These are phyloP conservation scores for Populus deltoides DNA, from an alignment of 345 rosid species.

Conservation along the genomic window DNA sequence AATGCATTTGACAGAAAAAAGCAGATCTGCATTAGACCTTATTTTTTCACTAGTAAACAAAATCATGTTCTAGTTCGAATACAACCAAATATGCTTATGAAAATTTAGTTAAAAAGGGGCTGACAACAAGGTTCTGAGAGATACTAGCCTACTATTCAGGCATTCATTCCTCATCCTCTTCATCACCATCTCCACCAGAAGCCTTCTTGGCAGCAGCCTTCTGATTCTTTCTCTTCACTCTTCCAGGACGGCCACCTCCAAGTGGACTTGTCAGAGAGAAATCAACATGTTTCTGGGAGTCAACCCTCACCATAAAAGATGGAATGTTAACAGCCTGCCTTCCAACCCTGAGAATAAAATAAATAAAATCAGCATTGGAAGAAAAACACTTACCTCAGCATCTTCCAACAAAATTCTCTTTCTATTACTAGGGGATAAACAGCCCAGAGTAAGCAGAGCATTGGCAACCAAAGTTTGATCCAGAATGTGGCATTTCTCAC, in stretches of 20 bases:
- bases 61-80: no score
- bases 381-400: background rate
- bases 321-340: slow-evolving; percentile 32
- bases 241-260: slow-evolving; percentile 45
- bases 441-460: no score
- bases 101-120: background rate
- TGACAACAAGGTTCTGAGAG: no score
- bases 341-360: slow-evolving; percentile 19
- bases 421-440: no score
- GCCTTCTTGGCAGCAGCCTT: slow-evolving; percentile 68
- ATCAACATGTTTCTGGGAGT: slow-evolving; percentile 29
- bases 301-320: slow-evolving; percentile 32
- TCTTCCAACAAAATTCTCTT: background rate
- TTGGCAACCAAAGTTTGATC: background rate
- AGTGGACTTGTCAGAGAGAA: slow-evolving; percentile 27
- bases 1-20: no score
- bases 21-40: no score
- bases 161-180: slow-evolving; percentile 47
- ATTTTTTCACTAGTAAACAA: no score
- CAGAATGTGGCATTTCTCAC: background rate
- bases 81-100: background rate
- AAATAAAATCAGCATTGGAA: background rate
- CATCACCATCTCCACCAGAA: slow-evolving; percentile 65
- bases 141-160: background rate
- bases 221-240: slow-evolving; percentile 68